A percentile compares a stretch with the other conserved stretches of the same genome.
Conservation (phyloP, 1,139 yeast species). For the Trichomonascaceae sp. region DNA sequence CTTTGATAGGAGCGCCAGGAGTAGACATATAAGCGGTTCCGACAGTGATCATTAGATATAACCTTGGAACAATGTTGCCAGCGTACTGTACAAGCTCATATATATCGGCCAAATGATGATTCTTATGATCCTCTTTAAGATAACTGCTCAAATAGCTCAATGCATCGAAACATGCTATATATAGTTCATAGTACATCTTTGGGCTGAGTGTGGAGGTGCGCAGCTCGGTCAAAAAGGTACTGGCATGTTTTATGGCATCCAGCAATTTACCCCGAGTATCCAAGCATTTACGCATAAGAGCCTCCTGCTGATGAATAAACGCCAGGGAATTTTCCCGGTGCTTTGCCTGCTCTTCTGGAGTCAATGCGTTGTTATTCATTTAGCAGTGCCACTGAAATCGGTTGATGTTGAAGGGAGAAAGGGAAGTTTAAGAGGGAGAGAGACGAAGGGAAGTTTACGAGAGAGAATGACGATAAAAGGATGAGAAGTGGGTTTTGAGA, state of each 20-base stretch:
- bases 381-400: not conserved
- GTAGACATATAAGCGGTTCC: constrained; percentile 84
- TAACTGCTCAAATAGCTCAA: constrained; percentile 62
- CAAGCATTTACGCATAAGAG: constrained; percentile 70
- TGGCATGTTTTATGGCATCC: constrained; percentile 86
- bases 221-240: constrained; percentile 74
- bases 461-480: not conserved
- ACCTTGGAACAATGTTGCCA: constrained; percentile 81
- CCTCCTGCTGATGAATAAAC: constrained; percentile 64
- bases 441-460: not conserved
- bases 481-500: not conserved
- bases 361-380: not conserved
- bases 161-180: constrained; percentile 80
- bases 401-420: not conserved
- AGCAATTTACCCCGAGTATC: constrained; percentile 63
- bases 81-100: constrained; percentile 95
- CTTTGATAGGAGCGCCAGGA: constrained; percentile 74
- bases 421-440: not conserved
- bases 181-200: constrained; percentile 88
- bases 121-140: constrained; percentile 59
- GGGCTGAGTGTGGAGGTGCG: constrained; percentile 75
- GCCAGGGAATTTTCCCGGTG: constrained; percentile 47
- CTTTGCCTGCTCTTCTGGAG: constrained; percentile 22
- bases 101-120: constrained; percentile 78
- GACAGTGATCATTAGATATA: constrained; percentile 90